These are phyloP conservation scores for Lotus japonicus DNA, from an alignment of 306 rosid species.

Conservation along the genomic window DNA sequence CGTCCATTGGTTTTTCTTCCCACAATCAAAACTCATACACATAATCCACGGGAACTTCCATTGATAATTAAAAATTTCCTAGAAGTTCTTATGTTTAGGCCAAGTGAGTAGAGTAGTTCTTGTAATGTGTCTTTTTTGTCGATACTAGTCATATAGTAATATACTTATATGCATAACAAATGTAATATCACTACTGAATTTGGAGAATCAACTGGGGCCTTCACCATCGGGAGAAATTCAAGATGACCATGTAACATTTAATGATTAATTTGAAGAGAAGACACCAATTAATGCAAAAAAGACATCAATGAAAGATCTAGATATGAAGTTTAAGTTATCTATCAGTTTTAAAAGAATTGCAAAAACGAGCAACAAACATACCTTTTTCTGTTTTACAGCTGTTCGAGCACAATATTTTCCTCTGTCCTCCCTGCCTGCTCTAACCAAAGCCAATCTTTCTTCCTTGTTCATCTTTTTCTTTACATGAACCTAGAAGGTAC, in stretches of 20 bases:
- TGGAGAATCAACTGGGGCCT: not conserved
- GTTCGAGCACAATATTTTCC: conserved; percentile 65
- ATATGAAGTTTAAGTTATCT: not conserved
- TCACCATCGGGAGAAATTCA: not conserved
- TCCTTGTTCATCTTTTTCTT: conserved; percentile 63
- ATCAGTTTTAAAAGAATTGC: not conserved
- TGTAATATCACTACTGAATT: not conserved
- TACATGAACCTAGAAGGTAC: conserved; percentile 53
- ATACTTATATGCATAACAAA: too few species aligned
- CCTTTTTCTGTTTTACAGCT: conserved; percentile 87
- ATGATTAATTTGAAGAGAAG: not conserved
- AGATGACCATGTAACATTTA: not conserved
- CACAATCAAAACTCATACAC: not conserved
- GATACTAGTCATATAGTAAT: not conserved
- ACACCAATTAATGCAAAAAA: not conserved
- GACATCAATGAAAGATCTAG: too few species aligned
- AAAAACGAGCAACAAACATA: conserved; percentile 13
- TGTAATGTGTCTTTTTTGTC: not conserved
- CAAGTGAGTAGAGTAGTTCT: not conserved
- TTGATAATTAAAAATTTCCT: not conserved
- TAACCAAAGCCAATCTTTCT: conserved; percentile 61
- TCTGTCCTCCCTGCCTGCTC: conserved; percentile 87
- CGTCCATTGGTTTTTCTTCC: conserved; percentile 7
- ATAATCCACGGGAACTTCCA: not conserved
- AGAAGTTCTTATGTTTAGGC: not conserved